Evolutionary conservation across 441 rosid genomes (phyloP).

Genomic region (Corymbia citriodora): DNA sequence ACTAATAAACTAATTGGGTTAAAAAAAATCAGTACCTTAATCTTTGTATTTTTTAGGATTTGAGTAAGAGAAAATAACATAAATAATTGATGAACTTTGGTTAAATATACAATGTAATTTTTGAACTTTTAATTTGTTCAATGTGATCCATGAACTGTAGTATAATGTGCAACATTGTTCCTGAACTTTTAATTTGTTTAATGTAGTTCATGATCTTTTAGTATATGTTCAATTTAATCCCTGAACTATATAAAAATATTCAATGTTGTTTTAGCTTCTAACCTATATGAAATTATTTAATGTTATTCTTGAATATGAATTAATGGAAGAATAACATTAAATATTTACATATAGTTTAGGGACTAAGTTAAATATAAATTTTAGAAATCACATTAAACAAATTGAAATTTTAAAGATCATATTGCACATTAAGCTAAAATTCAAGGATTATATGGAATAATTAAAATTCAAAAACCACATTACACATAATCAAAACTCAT

Average conservation of each 20-base stretch:
- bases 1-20: neutral
- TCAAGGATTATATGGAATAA: fast-evolving
- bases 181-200: no score
- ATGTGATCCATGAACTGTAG: no score
- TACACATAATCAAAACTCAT: neutral
- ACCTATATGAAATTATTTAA: neutral
- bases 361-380: no score
- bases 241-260: no score
- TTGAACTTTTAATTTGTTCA: neutral
- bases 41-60: neutral
- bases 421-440: fast-evolving
- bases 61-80: neutral
- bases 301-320: neutral
- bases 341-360: no score
- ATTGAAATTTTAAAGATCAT: fast-evolving
- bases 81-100: neutral
- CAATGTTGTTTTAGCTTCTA: no score
- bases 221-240: no score
- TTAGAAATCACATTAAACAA: no score
- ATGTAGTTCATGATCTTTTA: no score
- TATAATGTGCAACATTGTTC: no score
- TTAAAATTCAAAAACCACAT: neutral
- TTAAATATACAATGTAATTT: no score
- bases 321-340: no score
- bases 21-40: neutral